Evolutionary conservation across 2,329 filamentous ascomycete genomes (phyloP), one percentile per base, ranked within the genome.

Genomic region (Colletotrichum musicola): DNA sequence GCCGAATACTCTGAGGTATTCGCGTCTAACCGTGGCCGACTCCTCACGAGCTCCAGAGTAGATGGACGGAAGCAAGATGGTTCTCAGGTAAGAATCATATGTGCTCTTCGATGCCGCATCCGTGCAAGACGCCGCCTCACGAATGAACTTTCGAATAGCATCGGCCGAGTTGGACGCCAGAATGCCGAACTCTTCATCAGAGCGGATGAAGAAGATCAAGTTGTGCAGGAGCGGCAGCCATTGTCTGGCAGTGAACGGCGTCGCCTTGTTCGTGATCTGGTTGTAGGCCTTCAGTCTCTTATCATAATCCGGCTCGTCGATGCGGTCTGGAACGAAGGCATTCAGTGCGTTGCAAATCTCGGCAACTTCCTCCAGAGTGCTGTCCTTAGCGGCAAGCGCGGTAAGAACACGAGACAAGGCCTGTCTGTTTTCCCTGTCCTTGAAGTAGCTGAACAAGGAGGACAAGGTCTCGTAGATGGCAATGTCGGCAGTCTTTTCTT

Each of bases 161-260:
- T 95, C 92, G 0, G 94, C 93, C 6, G 96, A 93, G 77, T 95
- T 98, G 2, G 87, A 86, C 0, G 89, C 86, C 14, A 97, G 83
- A 56, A 98, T 93, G 53, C 93, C 93, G 71, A 97, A 91, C 77
- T 99, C 96, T 71, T 97, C 94, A 63, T 94, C 91, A 71, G 95
- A 89, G 72, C 90, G 91, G 72, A 98, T 91, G 76, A 92, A 96
- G 80, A 91, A 98, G 2, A 97, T 85, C 82, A 97, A 88, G 76
- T 98, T 99, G 81, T 95, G 92, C 12, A 98, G 81, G 20, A 99
- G 80, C 6, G 96, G 95, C 60, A 91, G 87, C 95, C 96, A 99
- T 78, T 97, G 93, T 66, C 87, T 87, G 1, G 90, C 81, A 0
- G 88, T 90, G 69, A 95, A 89, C 0, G 83, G 80, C 1, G 77